Conservation (phyloP, 2,329 filamentous ascomycete species). For the Phaeosphaeriaceae sp. region DNA sequence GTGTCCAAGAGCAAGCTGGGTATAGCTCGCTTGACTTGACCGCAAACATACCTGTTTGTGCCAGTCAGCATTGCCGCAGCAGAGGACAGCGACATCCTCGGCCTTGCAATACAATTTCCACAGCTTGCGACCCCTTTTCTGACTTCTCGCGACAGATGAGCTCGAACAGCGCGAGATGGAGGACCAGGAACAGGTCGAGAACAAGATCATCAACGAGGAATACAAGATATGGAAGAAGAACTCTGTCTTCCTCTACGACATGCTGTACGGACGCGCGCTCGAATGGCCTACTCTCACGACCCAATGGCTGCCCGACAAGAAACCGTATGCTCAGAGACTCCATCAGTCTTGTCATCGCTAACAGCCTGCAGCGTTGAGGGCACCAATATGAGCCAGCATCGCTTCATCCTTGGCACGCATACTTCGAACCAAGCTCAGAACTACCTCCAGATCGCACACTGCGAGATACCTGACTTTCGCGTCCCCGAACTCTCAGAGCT, state of each 20-base stretch:
- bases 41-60: not conserved
- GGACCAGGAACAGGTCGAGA: conserved; percentile 74
- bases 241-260: conserved; percentile 95
- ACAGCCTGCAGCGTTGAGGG: conserved; percentile 61
- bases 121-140: not conserved
- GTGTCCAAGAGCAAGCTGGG: not conserved
- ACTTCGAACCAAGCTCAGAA: conserved; percentile 86
- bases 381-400: conserved; percentile 86
- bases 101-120: no score
- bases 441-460: conserved; percentile 92
- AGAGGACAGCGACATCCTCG: not conserved
- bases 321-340: conserved; percentile 25
- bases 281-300: conserved; percentile 98
- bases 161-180: conserved; percentile 59
- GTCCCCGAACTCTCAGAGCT: conserved; percentile 80
- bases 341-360: conserved; percentile 45
- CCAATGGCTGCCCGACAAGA: conserved; percentile 91
- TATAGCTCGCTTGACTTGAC: not conserved
- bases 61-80: not conserved
- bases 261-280: conserved; percentile 91
- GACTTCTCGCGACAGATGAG: conserved; percentile 47
- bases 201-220: conserved; percentile 96
- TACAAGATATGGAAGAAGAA: conserved; percentile 99
- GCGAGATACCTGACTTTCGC: conserved; percentile 85
- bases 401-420: conserved; percentile 91